Evolutionary conservation across 495 filamentous ascomycete species (phyloP).

Genomic region (Talaromyces trachyspermus): DNA sequence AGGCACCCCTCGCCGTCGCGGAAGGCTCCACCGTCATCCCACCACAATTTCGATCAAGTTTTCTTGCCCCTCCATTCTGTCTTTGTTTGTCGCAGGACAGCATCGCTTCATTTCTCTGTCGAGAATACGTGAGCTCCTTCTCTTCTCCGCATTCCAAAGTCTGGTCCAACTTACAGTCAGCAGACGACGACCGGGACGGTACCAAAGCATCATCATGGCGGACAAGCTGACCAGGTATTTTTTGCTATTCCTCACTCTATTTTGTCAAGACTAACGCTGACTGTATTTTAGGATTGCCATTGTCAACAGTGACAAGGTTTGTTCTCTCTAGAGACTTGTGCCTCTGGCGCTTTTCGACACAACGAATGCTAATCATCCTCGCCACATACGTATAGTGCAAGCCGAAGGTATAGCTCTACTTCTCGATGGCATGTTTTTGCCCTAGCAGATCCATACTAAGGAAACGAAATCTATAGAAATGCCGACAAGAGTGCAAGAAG

Average conservation of each 20-base stretch:
- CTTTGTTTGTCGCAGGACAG: slow-evolving; percentile 8
- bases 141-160: slow-evolving; percentile 12
- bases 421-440: neutral
- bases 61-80: slow-evolving; percentile 19
- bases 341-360: slow-evolving; percentile 15
- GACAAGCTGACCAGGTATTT: slow-evolving; percentile 81
- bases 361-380: slow-evolving; percentile 24
- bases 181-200: slow-evolving; percentile 2
- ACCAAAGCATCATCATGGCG: slow-evolving; percentile 48
- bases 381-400: slow-evolving; percentile 64
- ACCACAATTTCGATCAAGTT: slow-evolving; percentile 14
- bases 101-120: neutral
- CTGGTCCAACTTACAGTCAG: slow-evolving; percentile 2
- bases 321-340: slow-evolving; percentile 28
- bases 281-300: slow-evolving; percentile 74
- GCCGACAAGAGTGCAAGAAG: slow-evolving; percentile 98
- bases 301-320: slow-evolving; percentile 92
- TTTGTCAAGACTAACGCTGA: slow-evolving; percentile 14
- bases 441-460: neutral
- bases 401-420: slow-evolving; percentile 63
- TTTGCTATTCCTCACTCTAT: neutral
- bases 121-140: neutral
- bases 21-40: slow-evolving; percentile 9
- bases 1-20: neutral
- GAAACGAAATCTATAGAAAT: slow-evolving; percentile 54